Evolutionary conservation across 1,284 basidiomycete species (phyloP).

Genomic region (Volvariella surrecta): DNA sequence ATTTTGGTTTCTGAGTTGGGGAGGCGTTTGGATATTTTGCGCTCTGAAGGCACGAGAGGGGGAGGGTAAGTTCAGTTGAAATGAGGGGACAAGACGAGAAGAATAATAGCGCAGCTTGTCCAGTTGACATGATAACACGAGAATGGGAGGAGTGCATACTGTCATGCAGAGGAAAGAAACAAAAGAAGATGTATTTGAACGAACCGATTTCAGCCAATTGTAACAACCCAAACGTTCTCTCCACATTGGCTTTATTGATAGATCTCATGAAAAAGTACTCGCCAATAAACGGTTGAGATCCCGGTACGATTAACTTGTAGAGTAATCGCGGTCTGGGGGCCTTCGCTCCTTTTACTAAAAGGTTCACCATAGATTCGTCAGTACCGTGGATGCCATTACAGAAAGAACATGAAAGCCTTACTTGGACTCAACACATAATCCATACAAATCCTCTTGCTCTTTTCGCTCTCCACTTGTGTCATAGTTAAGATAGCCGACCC

Average conservation of each 20-base stretch:
- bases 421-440: slow-evolving; percentile 54
- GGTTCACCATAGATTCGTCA: too few species aligned
- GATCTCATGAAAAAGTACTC: slow-evolving; percentile 54
- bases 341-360: too few species aligned
- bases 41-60: neutral
- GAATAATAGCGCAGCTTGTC: too few species aligned
- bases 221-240: slow-evolving; percentile 72
- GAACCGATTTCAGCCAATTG: slow-evolving; percentile 25
- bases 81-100: too few species aligned
- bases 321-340: slow-evolving; percentile 20
- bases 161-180: slow-evolving; percentile 2
- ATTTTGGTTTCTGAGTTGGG: too few species aligned
- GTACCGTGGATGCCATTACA: slow-evolving; percentile 1
- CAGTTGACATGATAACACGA: too few species aligned
- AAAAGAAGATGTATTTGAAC: slow-evolving; percentile 4
- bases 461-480: slow-evolving; percentile 37
- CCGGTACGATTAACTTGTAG: slow-evolving; percentile 40
- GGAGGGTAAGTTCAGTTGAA: too few species aligned
- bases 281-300: slow-evolving; percentile 38
- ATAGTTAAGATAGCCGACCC: slow-evolving; percentile 40
- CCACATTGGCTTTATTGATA: slow-evolving; percentile 61
- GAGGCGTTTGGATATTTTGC: too few species aligned
- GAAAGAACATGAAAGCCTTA: slow-evolving; percentile 24
- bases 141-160: too few species aligned
- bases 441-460: slow-evolving; percentile 21